Conservation (phyloP, 1,284 basidiomycete genomes). For the Pseudozyma thailandica region DNA sequence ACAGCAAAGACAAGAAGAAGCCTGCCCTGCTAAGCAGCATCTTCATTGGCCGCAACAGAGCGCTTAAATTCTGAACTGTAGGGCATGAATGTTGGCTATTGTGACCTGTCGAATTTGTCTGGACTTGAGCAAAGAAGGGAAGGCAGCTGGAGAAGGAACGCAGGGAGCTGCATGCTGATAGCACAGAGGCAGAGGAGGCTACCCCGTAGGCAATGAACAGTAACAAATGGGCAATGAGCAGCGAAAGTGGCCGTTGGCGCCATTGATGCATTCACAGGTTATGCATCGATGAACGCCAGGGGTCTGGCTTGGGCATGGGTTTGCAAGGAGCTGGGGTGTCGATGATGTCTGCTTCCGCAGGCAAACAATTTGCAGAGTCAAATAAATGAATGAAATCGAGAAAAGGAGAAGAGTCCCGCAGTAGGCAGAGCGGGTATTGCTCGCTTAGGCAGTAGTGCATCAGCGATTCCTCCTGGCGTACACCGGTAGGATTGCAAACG, state of each 20-base stretch:
- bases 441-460: slow-evolving; percentile 19
- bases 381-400: slow-evolving; percentile 5
- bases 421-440: neutral
- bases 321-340: neutral
- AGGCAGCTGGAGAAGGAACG: neutral
- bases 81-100: too few species aligned
- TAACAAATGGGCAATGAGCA: neutral
- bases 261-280: slow-evolving; percentile 13
- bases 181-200: neutral
- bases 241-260: neutral
- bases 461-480: slow-evolving; percentile 12
- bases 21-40: too few species aligned
- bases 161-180: slow-evolving; percentile 10
- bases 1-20: too few species aligned
- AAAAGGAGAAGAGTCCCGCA: neutral
- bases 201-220: too few species aligned
- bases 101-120: too few species aligned
- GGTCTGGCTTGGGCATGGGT: slow-evolving; percentile 27
- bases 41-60: too few species aligned
- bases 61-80: too few species aligned
- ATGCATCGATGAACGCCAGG: slow-evolving; percentile 33
- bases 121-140: too few species aligned
- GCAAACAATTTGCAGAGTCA: neutral
- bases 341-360: neutral
- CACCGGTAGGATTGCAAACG: slow-evolving; percentile 6